phyloP scores from a whole-genome alignment of 768 basidiomycete species.

The Suillus subaureus region DNA sequence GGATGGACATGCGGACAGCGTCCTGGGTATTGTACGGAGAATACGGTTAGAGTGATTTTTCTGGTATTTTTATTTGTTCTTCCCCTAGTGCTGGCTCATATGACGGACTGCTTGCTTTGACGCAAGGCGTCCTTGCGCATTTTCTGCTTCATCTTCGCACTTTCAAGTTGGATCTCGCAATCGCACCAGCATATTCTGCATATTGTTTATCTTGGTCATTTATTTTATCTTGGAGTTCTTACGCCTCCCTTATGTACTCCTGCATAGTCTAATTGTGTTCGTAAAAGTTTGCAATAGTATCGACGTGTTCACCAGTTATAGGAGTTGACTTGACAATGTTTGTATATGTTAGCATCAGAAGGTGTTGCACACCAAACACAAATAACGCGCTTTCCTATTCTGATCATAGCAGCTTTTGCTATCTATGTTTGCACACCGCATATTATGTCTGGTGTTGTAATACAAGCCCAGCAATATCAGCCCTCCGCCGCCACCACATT shows the following conservation, averaged over 20 bases:
- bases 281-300: conserved; percentile 21
- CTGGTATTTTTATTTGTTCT: conserved; percentile 32
- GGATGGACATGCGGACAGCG: conserved; percentile 11
- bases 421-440: not conserved
- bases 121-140: conserved; percentile 7
- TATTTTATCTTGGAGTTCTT: conserved; percentile 37
- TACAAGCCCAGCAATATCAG: conserved; percentile 45
- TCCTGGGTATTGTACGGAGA: conserved; percentile 23
- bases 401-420: not conserved
- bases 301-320: not conserved
- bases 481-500: conserved; percentile 47
- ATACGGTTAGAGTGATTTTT: conserved; percentile 21
- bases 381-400: conserved; percentile 5
- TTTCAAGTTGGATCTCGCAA: conserved; percentile 34
- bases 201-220: conserved; percentile 41
- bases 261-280: conserved; percentile 8
- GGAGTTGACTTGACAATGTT: conserved; percentile 7
- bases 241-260: conserved; percentile 30
- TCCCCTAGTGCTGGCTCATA: conserved; percentile 22
- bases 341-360: conserved; percentile 17
- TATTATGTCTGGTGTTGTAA: conserved; percentile 25
- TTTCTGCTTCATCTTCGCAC: conserved; percentile 19
- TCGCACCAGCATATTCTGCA: conserved; percentile 35
- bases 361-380: conserved; percentile 8
- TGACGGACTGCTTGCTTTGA: conserved; percentile 35